phyloP scores from a whole-genome alignment of 108 stramenopile species.

The Chaetoceros tenuissimus region DNA sequence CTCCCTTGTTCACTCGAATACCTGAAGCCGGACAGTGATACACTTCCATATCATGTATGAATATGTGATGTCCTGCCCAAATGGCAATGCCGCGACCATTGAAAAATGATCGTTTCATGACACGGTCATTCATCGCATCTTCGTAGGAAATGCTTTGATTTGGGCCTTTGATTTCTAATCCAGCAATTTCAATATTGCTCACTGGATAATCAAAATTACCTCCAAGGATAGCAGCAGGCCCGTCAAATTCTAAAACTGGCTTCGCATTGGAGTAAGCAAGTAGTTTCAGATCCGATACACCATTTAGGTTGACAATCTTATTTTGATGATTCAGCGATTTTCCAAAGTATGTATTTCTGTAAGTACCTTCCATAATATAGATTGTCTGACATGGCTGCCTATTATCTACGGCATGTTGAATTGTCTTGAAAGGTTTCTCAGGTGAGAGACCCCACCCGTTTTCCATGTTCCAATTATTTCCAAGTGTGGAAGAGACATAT shows the following conservation, averaged over 20 bases:
- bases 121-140: conserved; percentile 5
- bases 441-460: neutral
- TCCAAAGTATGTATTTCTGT: conserved; percentile 4
- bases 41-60: conserved; percentile 11
- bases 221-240: neutral
- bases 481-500: no score
- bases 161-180: conserved; percentile 6
- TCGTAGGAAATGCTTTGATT: conserved; percentile 10
- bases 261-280: neutral
- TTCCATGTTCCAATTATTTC: neutral
- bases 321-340: conserved; percentile 6
- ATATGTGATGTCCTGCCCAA: conserved; percentile 14
- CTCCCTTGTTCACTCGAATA: conserved; percentile 15
- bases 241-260: conserved; percentile 4
- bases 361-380: conserved; percentile 1
- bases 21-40: conserved; percentile 13
- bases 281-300: neutral
- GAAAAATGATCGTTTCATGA: conserved; percentile 2
- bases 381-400: neutral
- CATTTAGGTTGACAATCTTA: conserved; percentile 3
- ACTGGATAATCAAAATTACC: neutral
- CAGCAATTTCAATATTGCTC: neutral
- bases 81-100: conserved; percentile 18
- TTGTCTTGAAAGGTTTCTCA: conserved; percentile 8
- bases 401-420: conserved; percentile 3